Conservation (phyloP, 2,329 filamentous ascomycete genomes). For the Parastagonospora nodorum region DNA sequence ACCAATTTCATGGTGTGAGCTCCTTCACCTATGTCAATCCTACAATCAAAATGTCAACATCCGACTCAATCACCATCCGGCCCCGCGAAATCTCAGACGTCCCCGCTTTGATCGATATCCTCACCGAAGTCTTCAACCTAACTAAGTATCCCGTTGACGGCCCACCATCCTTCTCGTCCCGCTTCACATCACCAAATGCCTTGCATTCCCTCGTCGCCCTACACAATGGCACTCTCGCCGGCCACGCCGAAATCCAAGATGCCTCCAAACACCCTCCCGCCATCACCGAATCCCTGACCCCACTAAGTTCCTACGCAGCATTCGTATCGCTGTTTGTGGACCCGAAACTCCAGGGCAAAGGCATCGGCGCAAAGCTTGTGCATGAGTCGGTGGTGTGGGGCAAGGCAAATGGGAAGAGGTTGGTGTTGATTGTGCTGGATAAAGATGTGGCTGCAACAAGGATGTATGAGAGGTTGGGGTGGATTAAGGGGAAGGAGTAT, state of each 20-base stretch:
- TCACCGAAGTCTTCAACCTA: not conserved
- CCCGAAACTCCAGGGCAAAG: slow-evolving; percentile 1
- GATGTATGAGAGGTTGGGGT: slow-evolving; percentile 5
- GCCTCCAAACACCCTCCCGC: not conserved
- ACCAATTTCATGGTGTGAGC: no score
- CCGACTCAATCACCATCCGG: not conserved
- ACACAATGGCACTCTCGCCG: not conserved
- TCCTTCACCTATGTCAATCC: no score
- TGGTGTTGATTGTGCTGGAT: slow-evolving; percentile 3
- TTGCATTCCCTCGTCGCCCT: slow-evolving; percentile 1
- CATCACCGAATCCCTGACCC: not conserved
- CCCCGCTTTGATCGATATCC: not conserved
- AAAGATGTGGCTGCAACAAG: slow-evolving; percentile 2
- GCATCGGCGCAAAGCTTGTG: not conserved
- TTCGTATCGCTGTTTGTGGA: slow-evolving; percentile 2
- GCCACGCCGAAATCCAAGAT: not conserved
- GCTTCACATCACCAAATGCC: not conserved
- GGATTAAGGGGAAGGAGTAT: not conserved
- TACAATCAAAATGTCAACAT: no score
- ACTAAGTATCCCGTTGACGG: slow-evolving; percentile 4
- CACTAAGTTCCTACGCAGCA: not conserved
- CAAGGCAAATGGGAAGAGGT: not conserved
- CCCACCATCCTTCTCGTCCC: slow-evolving; percentile 1
- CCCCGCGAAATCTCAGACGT: not conserved
- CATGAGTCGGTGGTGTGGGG: slow-evolving; percentile 1